Percentiles rank a stretch among this genome's conserved stretches.
These are phyloP conservation scores for Geotrichum fermentans DNA, from an alignment of 1,139 yeast genomes.

Conservation along the genomic window DNA sequence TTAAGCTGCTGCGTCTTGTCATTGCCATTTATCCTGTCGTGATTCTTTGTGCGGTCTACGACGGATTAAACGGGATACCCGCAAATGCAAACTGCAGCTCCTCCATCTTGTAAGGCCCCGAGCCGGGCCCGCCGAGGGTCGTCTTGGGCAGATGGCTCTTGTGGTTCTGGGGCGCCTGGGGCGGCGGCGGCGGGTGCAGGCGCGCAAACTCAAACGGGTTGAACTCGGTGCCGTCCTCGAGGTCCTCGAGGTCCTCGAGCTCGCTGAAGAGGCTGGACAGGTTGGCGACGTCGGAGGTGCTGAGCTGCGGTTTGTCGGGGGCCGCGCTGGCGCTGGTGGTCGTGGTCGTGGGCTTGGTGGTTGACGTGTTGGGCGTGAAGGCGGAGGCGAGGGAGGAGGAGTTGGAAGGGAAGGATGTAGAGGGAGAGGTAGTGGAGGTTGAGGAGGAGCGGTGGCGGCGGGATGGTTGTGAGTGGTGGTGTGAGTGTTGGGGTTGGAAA, in stretches of 20 bases:
- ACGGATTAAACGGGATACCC: conserved; percentile 33
- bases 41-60: conserved; percentile 18
- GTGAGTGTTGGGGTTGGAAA: not conserved
- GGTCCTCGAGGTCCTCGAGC: conserved; percentile 15
- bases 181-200: not conserved
- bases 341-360: not conserved
- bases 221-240: conserved; percentile 11
- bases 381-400: not conserved
- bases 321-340: not conserved
- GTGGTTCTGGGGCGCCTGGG: not conserved
- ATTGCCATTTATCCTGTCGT: not conserved
- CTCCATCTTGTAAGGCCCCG: not conserved
- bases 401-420: not conserved
- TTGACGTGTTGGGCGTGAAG: not conserved
- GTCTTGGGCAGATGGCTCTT: not conserved
- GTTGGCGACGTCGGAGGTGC: conserved; percentile 13
- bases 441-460: not conserved
- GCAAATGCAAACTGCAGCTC: conserved; percentile 22
- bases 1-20: not conserved
- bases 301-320: not conserved
- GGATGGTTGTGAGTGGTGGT: not conserved
- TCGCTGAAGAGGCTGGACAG: conserved; percentile 13
- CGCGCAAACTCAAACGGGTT: conserved; percentile 7
- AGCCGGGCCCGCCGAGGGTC: not conserved
- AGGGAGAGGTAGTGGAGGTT: not conserved